Percentiles rank a stretch among this genome's conserved stretches.
phyloP scores from a whole-genome alignment of 1,284 basidiomycete genomes.

The Ceratobasidium sp. region DNA sequence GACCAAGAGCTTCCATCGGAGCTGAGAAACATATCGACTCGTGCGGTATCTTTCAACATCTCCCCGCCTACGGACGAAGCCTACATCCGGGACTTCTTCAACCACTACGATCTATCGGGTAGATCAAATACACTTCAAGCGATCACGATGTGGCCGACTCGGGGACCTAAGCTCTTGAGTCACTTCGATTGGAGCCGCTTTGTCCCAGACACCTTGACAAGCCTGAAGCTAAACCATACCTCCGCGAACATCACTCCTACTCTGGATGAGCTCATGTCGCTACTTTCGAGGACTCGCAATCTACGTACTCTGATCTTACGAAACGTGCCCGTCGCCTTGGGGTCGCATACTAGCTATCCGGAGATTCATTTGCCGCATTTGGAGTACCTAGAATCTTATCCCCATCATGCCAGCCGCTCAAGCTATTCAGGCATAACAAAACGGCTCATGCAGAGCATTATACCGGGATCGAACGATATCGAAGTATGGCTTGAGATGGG shows the following conservation, averaged over 20 bases:
- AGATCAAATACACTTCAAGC: not conserved
- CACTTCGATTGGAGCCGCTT: not conserved
- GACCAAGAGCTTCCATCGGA: not conserved
- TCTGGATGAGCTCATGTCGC: conserved; percentile 1
- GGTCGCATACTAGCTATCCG: not conserved
- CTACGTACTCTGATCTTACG: conserved; percentile 6
- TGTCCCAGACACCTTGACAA: conserved; percentile 8
- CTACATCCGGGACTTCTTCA: not conserved
- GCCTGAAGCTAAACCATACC: not conserved
- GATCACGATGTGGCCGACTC: not conserved
- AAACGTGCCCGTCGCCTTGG: not conserved
- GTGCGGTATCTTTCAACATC: not conserved
- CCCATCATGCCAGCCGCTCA: not conserved
- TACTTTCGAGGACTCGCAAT: not conserved
- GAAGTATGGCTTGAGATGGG: conserved; percentile 8
- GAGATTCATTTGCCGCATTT: not conserved
- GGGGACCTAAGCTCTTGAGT: not conserved
- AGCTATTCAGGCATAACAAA: not conserved
- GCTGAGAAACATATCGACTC: not conserved
- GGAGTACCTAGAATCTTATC: not conserved
- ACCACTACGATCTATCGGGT: not conserved
- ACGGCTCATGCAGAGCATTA: not conserved
- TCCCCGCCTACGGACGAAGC: not conserved
- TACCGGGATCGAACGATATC: conserved; percentile 1
- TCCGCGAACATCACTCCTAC: conserved; percentile 2